Base-by-base conservation (phyloP, 176 grass and related monocot genomes). In the Aegilops sharonensis region DNA sequence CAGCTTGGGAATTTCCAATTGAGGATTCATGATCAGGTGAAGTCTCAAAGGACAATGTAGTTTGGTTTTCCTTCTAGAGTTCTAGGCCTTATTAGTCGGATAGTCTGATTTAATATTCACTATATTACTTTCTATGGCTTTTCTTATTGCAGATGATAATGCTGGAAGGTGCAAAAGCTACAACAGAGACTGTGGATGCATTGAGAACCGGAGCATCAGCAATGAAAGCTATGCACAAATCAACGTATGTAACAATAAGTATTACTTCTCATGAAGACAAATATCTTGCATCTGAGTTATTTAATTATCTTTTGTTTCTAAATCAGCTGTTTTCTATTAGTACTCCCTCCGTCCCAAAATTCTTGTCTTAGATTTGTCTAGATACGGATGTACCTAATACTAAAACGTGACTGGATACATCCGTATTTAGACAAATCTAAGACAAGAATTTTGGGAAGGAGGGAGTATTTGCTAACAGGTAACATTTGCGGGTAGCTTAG, bases 1-100 rank as follows among this genome's bases (percentile, higher is more conserved):
- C 97, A 99, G 80, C 90, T 99, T 85, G 94, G 97, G 6, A 99
- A 99, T 92, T 99, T 99, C 84, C 97, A 99, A 68, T 90, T 96
- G 77, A 85, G 97, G 81, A 99, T 99, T 89, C 97, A 99, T 83
- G 94, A 99, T 86, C 97, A 99, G 92, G 97, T 99, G 54, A 85
- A 37, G 6, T 72, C 20, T 36, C 75, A 72, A 84, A 79, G 57
- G 27, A 18, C 65, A 43, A 73, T 77, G 31, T 87, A 60, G 24
- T 90, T 82, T 34, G 15, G 2, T 52, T 77, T 81, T 39, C 15
- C 75, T 79, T 84, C 21, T 43, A 43, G 40, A 43, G 40, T 45
- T 45, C 43, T 76, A 14, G 8, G 17, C 31, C 71, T 50, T 66
- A 68, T 59, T 59, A 31, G 15, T 63, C 4, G 4, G 14, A 52